phyloP scores from a whole-genome alignment of 2,329 filamentous ascomycete genomes.

The Aspergillus piperis region DNA sequence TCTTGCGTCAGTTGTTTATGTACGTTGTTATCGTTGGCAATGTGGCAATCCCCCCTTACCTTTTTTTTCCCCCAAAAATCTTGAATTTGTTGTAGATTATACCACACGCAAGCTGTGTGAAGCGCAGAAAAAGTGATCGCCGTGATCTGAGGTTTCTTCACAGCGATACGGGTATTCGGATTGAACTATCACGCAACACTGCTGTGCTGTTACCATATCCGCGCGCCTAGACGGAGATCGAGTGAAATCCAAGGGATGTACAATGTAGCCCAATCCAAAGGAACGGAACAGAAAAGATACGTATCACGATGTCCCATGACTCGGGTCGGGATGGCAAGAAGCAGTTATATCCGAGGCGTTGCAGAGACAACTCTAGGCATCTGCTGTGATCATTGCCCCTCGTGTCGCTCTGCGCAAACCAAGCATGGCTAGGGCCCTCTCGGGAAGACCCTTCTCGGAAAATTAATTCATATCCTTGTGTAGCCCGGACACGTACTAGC shows the following conservation, averaged over 20 bases:
- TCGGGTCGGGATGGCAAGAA: constrained; percentile 1
- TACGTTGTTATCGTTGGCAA: not conserved
- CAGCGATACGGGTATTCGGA: not conserved
- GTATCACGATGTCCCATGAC: not conserved
- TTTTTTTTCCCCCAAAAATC: not conserved
- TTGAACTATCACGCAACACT: not conserved
- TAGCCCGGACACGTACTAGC: constrained; percentile 17
- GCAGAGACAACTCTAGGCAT: not conserved
- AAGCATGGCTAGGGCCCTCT: constrained; percentile 6
- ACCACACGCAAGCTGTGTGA: not conserved
- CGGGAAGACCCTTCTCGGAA: constrained; percentile 21
- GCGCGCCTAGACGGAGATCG: not conserved
- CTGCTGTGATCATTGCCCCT: constrained; percentile 1
- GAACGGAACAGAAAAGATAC: not conserved
- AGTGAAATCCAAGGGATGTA: not conserved
- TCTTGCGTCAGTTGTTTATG: not conserved
- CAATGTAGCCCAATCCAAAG: not conserved
- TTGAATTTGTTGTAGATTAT: too few species aligned
- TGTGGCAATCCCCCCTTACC: not conserved
- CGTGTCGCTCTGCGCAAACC: constrained; percentile 1
- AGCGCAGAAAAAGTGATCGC: not conserved
- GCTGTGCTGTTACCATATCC: not conserved
- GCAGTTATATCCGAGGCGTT: not conserved
- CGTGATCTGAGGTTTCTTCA: not conserved
- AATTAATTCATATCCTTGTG: constrained; percentile 17